Percentiles rank a stretch among this genome's conserved stretches.
phyloP scores from a whole-genome alignment of 345 rosid genomes.

The Luvunga scandens region DNA sequence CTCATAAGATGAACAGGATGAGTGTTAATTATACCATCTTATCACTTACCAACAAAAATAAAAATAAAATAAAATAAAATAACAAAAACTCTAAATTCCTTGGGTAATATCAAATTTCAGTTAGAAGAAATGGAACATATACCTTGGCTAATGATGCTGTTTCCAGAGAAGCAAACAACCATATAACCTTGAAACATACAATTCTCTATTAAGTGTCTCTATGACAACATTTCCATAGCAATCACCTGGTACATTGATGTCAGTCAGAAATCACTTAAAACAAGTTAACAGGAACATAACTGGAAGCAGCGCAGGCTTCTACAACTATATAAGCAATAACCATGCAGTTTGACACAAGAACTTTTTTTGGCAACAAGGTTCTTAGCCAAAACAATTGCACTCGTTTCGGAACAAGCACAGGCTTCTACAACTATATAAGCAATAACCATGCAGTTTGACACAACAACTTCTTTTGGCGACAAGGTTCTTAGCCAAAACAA shows the following conservation, averaged over 20 bases:
- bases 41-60: too few relatives aligned
- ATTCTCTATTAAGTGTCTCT: neutral
- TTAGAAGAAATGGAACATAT: neutral
- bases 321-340: neutral
- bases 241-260: neutral
- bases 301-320: neutral
- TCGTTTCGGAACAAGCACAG: neutral
- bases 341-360: too few relatives aligned
- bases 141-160: neutral
- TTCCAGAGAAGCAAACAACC: neutral
- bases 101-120: neutral
- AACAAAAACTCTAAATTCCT: neutral
- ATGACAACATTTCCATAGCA: neutral
- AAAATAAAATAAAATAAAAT: too few relatives aligned
- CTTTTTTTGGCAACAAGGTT: too few relatives aligned
- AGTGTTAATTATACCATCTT: neutral
- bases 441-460: too few relatives aligned
- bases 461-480: too few relatives aligned
- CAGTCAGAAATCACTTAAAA: neutral
- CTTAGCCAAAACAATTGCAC: neutral
- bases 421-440: neutral
- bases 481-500: neutral
- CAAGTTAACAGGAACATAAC: neutral
- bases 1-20: neutral
- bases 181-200: neutral